Percentiles rank a stretch among this genome's conserved stretches.
These are phyloP conservation scores for Alternaria sp. DNA, from an alignment of 2,329 filamentous ascomycete genomes.

Conservation along the genomic window DNA sequence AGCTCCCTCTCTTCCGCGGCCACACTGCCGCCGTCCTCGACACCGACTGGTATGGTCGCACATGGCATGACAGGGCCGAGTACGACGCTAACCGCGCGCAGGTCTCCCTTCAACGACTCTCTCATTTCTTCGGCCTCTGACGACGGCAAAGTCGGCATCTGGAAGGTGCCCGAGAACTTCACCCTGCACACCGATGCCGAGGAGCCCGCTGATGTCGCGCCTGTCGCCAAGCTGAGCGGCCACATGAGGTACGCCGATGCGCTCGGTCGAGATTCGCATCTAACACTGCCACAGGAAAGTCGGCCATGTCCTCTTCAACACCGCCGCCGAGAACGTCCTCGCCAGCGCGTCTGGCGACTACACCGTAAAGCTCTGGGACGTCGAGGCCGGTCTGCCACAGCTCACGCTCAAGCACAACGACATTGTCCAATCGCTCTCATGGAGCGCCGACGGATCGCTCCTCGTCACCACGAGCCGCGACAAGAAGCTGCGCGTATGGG, in stretches of 20 bases:
- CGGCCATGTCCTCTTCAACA: conserved; percentile 97
- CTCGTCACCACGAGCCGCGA: conserved; percentile 93
- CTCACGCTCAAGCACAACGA: conserved; percentile 84
- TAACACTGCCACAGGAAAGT: conserved; percentile 73
- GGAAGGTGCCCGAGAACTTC: conserved; percentile 91
- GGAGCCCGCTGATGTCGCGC: conserved; percentile 80
- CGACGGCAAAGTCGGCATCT: conserved; percentile 96
- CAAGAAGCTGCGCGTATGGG: conserved; percentile 98
- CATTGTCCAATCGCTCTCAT: conserved; percentile 93
- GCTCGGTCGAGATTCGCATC: neutral
- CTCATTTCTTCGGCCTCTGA: conserved; percentile 93
- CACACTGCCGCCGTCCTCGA: conserved; percentile 96
- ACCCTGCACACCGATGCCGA: conserved; percentile 83
- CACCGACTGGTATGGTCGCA: conserved; percentile 79
- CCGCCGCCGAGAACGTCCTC: conserved; percentile 91
- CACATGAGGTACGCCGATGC: conserved; percentile 73
- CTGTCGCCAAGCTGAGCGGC: conserved; percentile 80
- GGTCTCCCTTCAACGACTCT: conserved; percentile 95
- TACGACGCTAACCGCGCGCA: conserved; percentile 47
- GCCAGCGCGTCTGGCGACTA: conserved; percentile 95
- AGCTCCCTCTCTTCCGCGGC: conserved; percentile 92
- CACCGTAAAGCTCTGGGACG: conserved; percentile 94
- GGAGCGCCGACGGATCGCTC: conserved; percentile 87
- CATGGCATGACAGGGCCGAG: neutral
- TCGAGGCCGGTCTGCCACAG: conserved; percentile 76